Evolutionary conservation across 176 grass and related monocot species (phyloP).

Genomic region (Ampelocalamus luodianensis): DNA sequence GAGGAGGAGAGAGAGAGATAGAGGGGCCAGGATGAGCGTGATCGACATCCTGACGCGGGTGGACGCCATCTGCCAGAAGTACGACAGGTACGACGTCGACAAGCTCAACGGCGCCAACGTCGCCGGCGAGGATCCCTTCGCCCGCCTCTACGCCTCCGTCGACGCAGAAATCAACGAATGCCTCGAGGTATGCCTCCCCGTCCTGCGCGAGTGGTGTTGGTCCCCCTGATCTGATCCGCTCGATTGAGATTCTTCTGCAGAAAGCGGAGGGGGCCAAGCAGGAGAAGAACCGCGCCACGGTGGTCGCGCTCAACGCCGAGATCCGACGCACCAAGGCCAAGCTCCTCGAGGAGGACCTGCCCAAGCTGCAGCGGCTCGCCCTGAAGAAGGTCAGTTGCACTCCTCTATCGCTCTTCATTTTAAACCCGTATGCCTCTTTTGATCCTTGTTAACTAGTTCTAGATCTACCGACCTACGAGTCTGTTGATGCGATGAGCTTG

Average conservation of each 20-base stretch:
- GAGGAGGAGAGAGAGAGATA: no score
- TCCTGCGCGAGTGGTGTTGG: not conserved
- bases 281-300: conserved; percentile 85
- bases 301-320: conserved; percentile 89
- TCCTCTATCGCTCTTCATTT: not conserved
- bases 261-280: conserved; percentile 81
- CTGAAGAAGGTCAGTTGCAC: conserved; percentile 73
- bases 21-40: conserved; percentile 28
- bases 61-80: conserved; percentile 79
- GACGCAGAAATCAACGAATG: conserved; percentile 80
- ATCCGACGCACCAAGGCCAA: conserved; percentile 88
- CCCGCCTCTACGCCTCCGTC: conserved; percentile 80
- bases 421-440: not conserved
- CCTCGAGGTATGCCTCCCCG: conserved; percentile 49
- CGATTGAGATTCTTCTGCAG: conserved; percentile 17
- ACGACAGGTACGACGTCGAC: conserved; percentile 96
- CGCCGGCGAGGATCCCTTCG: conserved; percentile 94
- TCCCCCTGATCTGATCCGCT: conserved; percentile 42
- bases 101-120: conserved; percentile 84
- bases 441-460: not conserved
- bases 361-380: conserved; percentile 88
- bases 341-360: conserved; percentile 81
- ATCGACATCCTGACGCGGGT: conserved; percentile 68
- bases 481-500: not conserved
- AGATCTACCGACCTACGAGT: conserved; percentile 2